Conservation (phyloP, 148 eudicot species). For the Rhododendron simsii region DNA sequence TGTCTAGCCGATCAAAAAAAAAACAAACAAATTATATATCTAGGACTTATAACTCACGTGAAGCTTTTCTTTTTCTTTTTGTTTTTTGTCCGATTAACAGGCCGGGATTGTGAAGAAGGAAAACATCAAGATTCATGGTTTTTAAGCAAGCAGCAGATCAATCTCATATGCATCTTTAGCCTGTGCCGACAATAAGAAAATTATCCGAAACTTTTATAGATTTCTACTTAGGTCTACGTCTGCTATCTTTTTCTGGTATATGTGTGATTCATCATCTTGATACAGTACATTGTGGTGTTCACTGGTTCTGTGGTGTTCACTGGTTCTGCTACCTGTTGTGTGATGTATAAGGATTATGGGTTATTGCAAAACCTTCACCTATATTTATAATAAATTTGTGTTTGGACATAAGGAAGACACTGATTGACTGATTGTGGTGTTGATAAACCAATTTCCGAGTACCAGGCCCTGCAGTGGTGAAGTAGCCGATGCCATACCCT, state of each 20-base stretch:
- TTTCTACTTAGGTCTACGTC: not conserved
- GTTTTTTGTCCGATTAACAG: not conserved
- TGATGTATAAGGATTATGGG: not conserved
- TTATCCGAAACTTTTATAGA: not conserved
- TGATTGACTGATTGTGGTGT: not conserved
- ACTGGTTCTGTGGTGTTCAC: not conserved
- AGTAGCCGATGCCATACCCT: not conserved
- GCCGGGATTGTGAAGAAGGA: slow-evolving; percentile 19
- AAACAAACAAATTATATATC: not conserved
- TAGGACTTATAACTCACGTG: not conserved
- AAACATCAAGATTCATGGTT: slow-evolving; percentile 16
- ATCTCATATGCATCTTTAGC: not conserved
- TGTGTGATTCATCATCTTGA: not conserved
- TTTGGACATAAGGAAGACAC: not conserved
- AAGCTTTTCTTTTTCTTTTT: not conserved
- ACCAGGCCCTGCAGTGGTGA: not conserved
- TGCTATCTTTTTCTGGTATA: not conserved
- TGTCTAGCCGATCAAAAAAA: no score
- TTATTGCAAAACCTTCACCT: not conserved
- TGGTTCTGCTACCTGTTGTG: slow-evolving; percentile 1
- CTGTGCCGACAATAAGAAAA: not conserved
- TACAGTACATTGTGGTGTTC: not conserved
- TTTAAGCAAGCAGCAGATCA: slow-evolving; percentile 1
- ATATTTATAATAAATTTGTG: not conserved
- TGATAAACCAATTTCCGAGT: not conserved